Conservation (phyloP, 2,329 filamentous ascomycete species). For the Akanthomyces muscarius region DNA sequence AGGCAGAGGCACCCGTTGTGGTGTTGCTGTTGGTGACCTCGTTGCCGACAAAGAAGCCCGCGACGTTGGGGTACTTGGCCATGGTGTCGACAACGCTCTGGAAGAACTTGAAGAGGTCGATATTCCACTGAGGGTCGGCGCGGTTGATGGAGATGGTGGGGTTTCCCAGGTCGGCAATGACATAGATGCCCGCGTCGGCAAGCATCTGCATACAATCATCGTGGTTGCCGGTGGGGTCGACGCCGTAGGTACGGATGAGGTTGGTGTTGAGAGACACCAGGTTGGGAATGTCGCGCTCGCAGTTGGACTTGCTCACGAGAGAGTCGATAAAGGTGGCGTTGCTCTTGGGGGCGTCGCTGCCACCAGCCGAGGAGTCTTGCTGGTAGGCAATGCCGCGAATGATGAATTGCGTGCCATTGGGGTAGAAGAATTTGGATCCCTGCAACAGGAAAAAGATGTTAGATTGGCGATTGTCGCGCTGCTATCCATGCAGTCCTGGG, state of each 20-base stretch:
- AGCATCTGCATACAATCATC: constrained; percentile 79
- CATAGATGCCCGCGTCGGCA: constrained; percentile 84
- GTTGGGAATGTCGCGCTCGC: constrained; percentile 81
- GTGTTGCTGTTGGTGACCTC: constrained; percentile 86
- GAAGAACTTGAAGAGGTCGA: constrained; percentile 75
- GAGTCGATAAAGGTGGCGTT: constrained; percentile 67
- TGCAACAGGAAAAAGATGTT: constrained; percentile 29
- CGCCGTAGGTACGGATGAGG: constrained; percentile 89
- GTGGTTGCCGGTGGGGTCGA: constrained; percentile 77
- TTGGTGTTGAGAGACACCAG: constrained; percentile 80
- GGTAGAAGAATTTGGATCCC: constrained; percentile 86
- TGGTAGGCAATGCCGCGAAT: constrained; percentile 96
- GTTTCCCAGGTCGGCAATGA: constrained; percentile 85
- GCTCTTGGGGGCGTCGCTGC: constrained; percentile 37
- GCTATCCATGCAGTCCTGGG: neutral
- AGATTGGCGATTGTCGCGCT: neutral
- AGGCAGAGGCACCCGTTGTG: constrained; percentile 88
- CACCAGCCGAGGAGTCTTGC: constrained; percentile 63
- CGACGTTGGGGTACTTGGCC: constrained; percentile 78
- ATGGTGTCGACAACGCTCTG: constrained; percentile 77
- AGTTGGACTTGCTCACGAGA: constrained; percentile 65
- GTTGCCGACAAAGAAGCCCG: constrained; percentile 98
- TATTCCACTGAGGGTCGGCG: constrained; percentile 72
- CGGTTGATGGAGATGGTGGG: constrained; percentile 82
- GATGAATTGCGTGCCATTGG: constrained; percentile 65